phyloP scores from a whole-genome alignment of 352 stramenopile species.

The Lagenidium sp. region DNA sequence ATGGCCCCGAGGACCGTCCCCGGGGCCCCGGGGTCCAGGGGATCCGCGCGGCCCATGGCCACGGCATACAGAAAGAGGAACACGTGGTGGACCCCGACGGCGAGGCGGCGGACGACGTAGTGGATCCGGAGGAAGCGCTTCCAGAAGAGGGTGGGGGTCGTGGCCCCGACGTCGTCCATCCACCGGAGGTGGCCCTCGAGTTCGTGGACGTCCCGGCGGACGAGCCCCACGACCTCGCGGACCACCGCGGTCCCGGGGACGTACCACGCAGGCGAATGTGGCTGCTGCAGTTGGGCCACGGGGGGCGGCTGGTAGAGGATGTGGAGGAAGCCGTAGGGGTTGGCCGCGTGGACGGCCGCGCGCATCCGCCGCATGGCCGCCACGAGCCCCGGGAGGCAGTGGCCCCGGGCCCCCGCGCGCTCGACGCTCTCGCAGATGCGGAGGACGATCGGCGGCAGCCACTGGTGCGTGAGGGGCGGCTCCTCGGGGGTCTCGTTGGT shows the following conservation, averaged over 20 bases:
- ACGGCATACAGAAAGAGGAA: slow-evolving; percentile 15
- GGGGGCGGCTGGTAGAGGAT: slow-evolving; percentile 13
- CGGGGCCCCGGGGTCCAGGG: slow-evolving; percentile 2
- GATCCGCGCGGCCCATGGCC: slow-evolving; percentile 7
- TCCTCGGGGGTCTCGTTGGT: too few species aligned
- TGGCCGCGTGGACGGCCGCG: slow-evolving; percentile 5
- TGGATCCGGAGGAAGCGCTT: slow-evolving; percentile 6
- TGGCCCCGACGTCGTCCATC: slow-evolving; percentile 8
- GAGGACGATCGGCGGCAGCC: slow-evolving; percentile 7
- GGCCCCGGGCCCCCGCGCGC: slow-evolving; percentile 1
- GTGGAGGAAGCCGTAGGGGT: slow-evolving; percentile 14
- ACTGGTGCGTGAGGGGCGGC: slow-evolving; percentile 15
- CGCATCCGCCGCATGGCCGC: slow-evolving; percentile 3
- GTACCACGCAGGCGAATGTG: neutral
- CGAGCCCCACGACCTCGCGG: slow-evolving; percentile 2
- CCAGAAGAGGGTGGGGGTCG: too few species aligned
- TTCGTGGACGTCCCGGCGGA: slow-evolving; percentile 4
- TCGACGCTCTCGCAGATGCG: slow-evolving; percentile 11
- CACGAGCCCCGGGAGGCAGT: slow-evolving; percentile 4
- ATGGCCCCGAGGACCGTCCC: neutral
- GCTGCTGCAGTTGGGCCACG: too few species aligned
- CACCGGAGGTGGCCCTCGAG: slow-evolving; percentile 4
- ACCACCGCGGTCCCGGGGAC: neutral
- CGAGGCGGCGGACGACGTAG: slow-evolving; percentile 4
- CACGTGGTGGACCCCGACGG: slow-evolving; percentile 12